Conservation (phyloP, 805 yeast genomes). For the Torulaspora indica region DNA sequence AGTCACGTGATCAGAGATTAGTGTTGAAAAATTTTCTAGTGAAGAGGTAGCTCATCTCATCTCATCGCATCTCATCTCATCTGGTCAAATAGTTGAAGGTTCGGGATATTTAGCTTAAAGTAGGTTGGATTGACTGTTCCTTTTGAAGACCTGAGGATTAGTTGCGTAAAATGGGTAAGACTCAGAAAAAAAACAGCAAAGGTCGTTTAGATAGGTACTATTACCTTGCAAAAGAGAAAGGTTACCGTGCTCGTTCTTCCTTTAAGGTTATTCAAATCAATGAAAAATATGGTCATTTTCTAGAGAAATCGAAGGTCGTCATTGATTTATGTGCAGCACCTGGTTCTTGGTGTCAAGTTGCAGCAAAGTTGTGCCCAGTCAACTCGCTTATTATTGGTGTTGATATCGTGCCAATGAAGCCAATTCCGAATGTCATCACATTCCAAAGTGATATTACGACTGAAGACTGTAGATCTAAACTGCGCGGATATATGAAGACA, state of each 20-base stretch:
- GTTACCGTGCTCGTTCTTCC: slow-evolving; percentile 98
- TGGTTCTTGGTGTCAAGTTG: slow-evolving; percentile 99
- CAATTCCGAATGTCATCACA: slow-evolving; percentile 90
- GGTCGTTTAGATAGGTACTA: slow-evolving; percentile 99
- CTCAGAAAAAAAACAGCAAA: slow-evolving; percentile 92
- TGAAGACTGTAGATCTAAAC: slow-evolving; percentile 91
- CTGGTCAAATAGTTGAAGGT: background rate
- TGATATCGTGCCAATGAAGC: slow-evolving; percentile 96
- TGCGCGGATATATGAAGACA: slow-evolving; percentile 94
- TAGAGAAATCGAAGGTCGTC: slow-evolving; percentile 91
- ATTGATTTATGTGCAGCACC: slow-evolving; percentile 99
- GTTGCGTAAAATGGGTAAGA: slow-evolving; percentile 61
- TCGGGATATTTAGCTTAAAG: background rate
- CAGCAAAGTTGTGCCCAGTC: slow-evolving; percentile 85
- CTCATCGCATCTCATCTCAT: slow-evolving; percentile 9
- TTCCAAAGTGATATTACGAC: slow-evolving; percentile 97
- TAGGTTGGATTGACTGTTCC: background rate
- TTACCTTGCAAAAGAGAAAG: slow-evolving; percentile 93
- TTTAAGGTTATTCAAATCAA: slow-evolving; percentile 92
- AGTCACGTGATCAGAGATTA: background rate
- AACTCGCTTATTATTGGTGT: slow-evolving; percentile 95
- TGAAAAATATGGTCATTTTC: slow-evolving; percentile 92
- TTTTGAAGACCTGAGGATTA: background rate
- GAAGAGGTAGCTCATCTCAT: slow-evolving; percentile 12
- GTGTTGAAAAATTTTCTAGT: slow-evolving; percentile 9